phyloP scores from a whole-genome alignment of 129 eudicot genomes.

The Flaveria robusta region DNA sequence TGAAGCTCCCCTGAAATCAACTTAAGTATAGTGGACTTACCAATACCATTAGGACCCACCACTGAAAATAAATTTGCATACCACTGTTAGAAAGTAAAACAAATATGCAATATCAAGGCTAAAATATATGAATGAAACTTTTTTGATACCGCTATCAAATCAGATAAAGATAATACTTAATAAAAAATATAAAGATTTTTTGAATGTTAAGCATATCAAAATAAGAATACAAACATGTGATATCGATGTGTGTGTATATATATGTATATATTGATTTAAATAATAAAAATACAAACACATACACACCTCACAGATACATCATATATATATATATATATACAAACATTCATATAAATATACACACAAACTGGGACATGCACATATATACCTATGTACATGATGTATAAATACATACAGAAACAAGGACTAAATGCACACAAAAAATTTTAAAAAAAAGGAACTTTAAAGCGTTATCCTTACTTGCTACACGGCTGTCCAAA shows the following conservation, averaged over 20 bases:
- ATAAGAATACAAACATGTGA: neutral
- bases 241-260: neutral
- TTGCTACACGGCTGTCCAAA: conserved; percentile 97
- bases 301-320: neutral
- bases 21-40: conserved; percentile 97
- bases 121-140: conserved; percentile 3
- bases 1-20: conserved; percentile 95
- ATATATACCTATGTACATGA: neutral
- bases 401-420: neutral
- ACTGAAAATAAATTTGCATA: conserved; percentile 54
- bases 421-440: neutral
- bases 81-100: conserved; percentile 31
- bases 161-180: conserved; percentile 9
- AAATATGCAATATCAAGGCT: conserved; percentile 1
- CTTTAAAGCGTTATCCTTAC: conserved; percentile 49
- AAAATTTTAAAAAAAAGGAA: neutral
- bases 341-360: neutral
- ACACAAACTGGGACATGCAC: too few relatives aligned
- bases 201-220: neutral
- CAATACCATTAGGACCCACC: conserved; percentile 99
- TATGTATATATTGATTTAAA: neutral
- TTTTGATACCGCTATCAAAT: conserved; percentile 14
- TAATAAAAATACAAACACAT: neutral
- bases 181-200: neutral
- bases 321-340: neutral